phyloP scores from a whole-genome alignment of 2,329 filamentous ascomycete species.

The Canariomyces notabilis region DNA sequence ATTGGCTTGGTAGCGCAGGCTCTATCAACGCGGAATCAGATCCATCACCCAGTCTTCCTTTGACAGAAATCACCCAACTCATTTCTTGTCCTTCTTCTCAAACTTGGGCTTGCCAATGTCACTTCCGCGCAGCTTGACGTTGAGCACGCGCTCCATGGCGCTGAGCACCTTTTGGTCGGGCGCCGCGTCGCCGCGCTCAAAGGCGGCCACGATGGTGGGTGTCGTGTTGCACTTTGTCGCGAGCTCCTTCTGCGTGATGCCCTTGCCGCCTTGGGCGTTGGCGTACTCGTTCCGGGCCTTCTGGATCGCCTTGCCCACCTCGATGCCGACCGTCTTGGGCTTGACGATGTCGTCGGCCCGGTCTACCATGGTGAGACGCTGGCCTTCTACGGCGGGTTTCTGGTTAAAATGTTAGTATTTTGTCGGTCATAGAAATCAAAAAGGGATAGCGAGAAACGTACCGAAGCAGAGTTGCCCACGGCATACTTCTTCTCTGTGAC shows the following conservation, averaged over 20 bases:
- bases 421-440: neutral
- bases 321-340: slow-evolving; percentile 80
- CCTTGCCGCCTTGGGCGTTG: slow-evolving; percentile 59
- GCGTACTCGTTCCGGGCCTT: slow-evolving; percentile 73
- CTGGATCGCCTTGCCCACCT: slow-evolving; percentile 78
- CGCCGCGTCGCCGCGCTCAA: slow-evolving; percentile 72
- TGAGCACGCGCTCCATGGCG: slow-evolving; percentile 77
- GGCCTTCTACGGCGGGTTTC: slow-evolving; percentile 66
- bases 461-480: slow-evolving; percentile 72
- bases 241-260: slow-evolving; percentile 79
- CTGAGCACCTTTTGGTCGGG: slow-evolving; percentile 80
- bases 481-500: slow-evolving; percentile 88
- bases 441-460: slow-evolving; percentile 42
- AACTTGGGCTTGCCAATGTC: slow-evolving; percentile 61
- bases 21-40: neutral
- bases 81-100: slow-evolving; percentile 33
- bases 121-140: slow-evolving; percentile 77
- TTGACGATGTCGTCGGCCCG: slow-evolving; percentile 96
- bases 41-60: no score
- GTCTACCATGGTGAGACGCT: slow-evolving; percentile 96
- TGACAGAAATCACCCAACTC: slow-evolving; percentile 8
- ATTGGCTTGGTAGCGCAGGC: no score
- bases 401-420: slow-evolving; percentile 23
- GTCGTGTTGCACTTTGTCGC: slow-evolving; percentile 89
- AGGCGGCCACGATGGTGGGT: slow-evolving; percentile 70